Evolutionary conservation across 2,329 filamentous ascomycete species (phyloP), one percentile per base, ranked within the genome.

Genomic region (Albophoma yamanashiensis): DNA sequence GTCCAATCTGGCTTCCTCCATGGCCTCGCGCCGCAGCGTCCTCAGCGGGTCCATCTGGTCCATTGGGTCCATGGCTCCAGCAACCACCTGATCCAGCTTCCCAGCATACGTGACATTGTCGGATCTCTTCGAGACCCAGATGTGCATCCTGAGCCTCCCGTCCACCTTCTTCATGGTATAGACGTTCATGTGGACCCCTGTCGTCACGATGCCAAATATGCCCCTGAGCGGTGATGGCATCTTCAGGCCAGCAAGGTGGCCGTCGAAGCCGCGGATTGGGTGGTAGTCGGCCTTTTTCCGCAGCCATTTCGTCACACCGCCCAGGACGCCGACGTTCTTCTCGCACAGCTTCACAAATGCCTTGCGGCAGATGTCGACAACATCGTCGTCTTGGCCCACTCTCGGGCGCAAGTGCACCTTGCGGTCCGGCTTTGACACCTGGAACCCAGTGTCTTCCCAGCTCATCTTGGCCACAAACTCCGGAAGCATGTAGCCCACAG

Each of bases 141-240:
- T 68, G 40, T 67, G 67, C 60, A 62, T 62, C 40, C 43, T 65
- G 64, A 40, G 59, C 61, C 55, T 39, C 27, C 67, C 65, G n/a
- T 61, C 64, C 34, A 60, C 59, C n/a, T 59, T 56, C 52, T 64
- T 68, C 52, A 66, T 60, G 39, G 68, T 71, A 63, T 70, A 75
- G 55, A 73, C 69, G 62, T 73, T 75, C 62, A 75, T 67, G 60
- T 75, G 73, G 2, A 73, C 70, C 9, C 73, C 73, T 5, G 70
- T 67, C 2, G 73, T 75, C 39, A 72, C 64, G 40, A 74, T 66
- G 7, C 73, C 73, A 36, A 75, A 68, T 12, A 75, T 62, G 1
- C 73, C 73, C 4, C 73, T 65, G 36, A 69, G 62, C 3, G 71
- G 69, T 12, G 71, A 67, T 4, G 73, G 70, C 12, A 75, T 69